These are phyloP conservation scores for Trypanosoma conorhini DNA, from an alignment of 208 protist genomes.

Conservation along the genomic window DNA sequence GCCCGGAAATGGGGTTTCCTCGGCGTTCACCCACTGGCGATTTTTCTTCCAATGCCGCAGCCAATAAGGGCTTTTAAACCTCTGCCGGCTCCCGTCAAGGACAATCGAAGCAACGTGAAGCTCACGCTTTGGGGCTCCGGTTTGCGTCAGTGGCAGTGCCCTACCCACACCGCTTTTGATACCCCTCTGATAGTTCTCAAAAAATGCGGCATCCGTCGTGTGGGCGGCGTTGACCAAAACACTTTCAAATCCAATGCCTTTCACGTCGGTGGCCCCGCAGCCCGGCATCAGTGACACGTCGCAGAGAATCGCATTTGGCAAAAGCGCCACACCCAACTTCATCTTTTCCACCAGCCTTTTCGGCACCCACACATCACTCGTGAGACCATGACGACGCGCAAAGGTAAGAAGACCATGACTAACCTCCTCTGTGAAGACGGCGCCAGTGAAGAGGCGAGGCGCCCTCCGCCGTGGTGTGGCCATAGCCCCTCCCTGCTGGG, in stretches of 20 bases:
- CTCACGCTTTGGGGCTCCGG: constrained; percentile 36
- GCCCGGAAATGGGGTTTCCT: constrained; percentile 42
- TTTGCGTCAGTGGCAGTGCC: constrained; percentile 22
- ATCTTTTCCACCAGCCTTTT: constrained; percentile 26
- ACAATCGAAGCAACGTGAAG: constrained; percentile 3
- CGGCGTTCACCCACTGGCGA: constrained; percentile 35
- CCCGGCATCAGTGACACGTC: constrained; percentile 45
- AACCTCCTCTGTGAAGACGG: constrained; percentile 65
- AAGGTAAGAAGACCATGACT: constrained; percentile 59
- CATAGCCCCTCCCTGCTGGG: background rate
- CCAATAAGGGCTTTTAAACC: constrained; percentile 65
- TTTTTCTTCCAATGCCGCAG: background rate
- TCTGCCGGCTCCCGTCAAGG: constrained; percentile 12
- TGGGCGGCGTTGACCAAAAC: constrained; percentile 74
- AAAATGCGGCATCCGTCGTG: constrained; percentile 55
- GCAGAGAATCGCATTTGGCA: constrained; percentile 69
- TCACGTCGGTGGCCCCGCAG: constrained; percentile 18
- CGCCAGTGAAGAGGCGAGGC: constrained; percentile 73
- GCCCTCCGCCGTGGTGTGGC: constrained; percentile 6
- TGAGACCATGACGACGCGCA: constrained; percentile 46
- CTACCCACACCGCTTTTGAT: constrained; percentile 25
- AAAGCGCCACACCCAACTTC: constrained; percentile 41
- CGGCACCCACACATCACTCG: constrained; percentile 77
- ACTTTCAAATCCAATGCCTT: constrained; percentile 37
- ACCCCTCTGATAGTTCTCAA: constrained; percentile 59